Evolutionary conservation across 2,329 filamentous ascomycete species (phyloP), one percentile per base, ranked within the genome.

Genomic region (Hyphodiscus sp.): DNA sequence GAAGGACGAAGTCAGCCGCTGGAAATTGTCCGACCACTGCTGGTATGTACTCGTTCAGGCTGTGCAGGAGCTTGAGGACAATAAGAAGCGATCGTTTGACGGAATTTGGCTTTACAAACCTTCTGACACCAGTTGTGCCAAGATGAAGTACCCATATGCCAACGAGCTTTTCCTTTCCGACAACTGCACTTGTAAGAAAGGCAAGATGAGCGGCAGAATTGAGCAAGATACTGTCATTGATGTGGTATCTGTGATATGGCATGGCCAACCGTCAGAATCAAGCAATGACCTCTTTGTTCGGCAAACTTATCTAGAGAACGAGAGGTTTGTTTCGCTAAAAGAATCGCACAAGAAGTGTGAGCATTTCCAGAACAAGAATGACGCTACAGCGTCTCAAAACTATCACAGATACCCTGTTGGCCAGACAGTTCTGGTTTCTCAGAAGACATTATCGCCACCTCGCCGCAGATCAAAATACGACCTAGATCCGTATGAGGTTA

Each of bases 121-220:
- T 0, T 73, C 75, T 0, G 85, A 94, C 51, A 94, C 89, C 0
- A 79, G 85, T 0, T 87, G 90, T 44, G 79, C 76, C 0, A 70
- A 78, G 6, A 83, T 85, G 69, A 76, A 76, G 10, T 95, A 92
- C 60, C 85, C 85, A 0, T 84, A 81, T 68, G 57, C 70, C 0
- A 87, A 91, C 49, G 89, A 95, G 67, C 68, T 94, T 0, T 94
- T 94, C 57, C 69, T 92, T 0, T 89, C 84, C 0, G 81, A 90
- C 49, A 82, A 91, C 54, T 92, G 89, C 69, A 86, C 84, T 1
- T 94, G 89, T 57, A 46, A 26, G 23, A 26, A 8, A 26, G 23
- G 23, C 4, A 26, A 26, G 23, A 26, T 44, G 0, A 54, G 53
- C 0, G 54, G 70, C 0, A 74, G 75, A 26, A 73, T 89, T 2